Conservation (phyloP, 2,329 filamentous ascomycete genomes). For the Colletotrichum karsti region DNA sequence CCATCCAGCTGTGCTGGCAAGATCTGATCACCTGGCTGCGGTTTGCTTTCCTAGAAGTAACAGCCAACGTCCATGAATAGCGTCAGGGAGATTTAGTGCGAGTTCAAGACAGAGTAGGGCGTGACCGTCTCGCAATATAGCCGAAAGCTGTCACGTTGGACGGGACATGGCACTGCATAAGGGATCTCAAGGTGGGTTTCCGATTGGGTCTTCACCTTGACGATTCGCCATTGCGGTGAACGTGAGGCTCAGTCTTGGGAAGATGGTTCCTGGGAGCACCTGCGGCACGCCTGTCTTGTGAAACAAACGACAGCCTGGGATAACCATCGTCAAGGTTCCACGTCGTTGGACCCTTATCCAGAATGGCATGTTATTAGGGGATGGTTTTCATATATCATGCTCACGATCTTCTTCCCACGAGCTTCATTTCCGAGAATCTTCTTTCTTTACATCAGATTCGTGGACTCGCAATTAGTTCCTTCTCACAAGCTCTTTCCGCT, state of each 20-base stretch:
- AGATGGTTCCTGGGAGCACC: not conserved
- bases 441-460: not conserved
- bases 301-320: too few relatives aligned
- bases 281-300: not conserved
- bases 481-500: too few relatives aligned
- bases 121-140: not conserved
- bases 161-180: not conserved
- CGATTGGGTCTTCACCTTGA: not conserved
- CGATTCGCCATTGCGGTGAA: not conserved
- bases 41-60: not conserved
- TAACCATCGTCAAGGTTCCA: too few relatives aligned
- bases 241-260: not conserved
- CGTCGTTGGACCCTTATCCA: too few relatives aligned
- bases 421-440: too few relatives aligned
- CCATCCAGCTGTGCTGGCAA: not conserved
- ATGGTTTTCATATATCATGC: too few relatives aligned
- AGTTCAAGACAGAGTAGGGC: not conserved
- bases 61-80: fast-evolving
- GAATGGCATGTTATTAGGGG: too few relatives aligned
- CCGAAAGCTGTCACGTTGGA: not conserved
- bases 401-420: too few relatives aligned
- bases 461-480: too few relatives aligned
- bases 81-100: not conserved
- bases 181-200: not conserved
- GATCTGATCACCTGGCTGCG: not conserved